A percentile compares a stretch with the other conserved stretches of the same genome.
These are phyloP conservation scores for Cicer chorassanicum DNA, from an alignment of 306 rosid species.

Conservation along the genomic window DNA sequence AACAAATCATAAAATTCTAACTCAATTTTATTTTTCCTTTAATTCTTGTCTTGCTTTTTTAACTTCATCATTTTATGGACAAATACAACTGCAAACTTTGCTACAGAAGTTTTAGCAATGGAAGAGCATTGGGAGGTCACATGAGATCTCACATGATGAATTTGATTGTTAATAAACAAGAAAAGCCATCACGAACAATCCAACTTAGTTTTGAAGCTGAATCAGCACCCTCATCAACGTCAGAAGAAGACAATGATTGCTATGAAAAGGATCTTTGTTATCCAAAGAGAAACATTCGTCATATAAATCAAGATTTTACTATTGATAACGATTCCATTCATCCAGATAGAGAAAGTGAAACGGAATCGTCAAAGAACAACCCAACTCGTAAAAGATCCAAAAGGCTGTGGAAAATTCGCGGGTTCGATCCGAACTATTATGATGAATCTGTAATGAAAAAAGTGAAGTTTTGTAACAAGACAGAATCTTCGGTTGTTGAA, in stretches of 20 bases:
- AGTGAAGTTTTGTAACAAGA: constrained; percentile 34
- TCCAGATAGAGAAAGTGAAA: constrained; percentile 90
- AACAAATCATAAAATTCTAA: background rate
- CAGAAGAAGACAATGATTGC: constrained; percentile 38
- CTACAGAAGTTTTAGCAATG: constrained; percentile 77
- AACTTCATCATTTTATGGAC: constrained; percentile 57
- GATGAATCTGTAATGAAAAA: constrained; percentile 40
- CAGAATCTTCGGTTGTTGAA: constrained; percentile 57
- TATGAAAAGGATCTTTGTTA: constrained; percentile 49
- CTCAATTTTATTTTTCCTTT: constrained; percentile 24
- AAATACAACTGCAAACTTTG: constrained; percentile 84
- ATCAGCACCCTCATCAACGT: constrained; percentile 57
- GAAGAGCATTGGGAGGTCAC: constrained; percentile 97
- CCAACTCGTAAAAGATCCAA: constrained; percentile 75
- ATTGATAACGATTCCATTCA: constrained; percentile 63
- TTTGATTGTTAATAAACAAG: constrained; percentile 55
- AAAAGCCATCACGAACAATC: constrained; percentile 2
- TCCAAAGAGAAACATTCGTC: constrained; percentile 71
- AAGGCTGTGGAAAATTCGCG: constrained; percentile 55
- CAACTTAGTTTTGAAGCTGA: constrained; percentile 62
- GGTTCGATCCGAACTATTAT: constrained; percentile 6
- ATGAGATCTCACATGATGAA: constrained; percentile 97
- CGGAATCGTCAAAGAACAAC: constrained; percentile 77
- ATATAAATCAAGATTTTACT: constrained; percentile 76
- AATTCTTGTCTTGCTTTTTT: constrained; percentile 26